These are phyloP conservation scores for Silene noctiflora DNA, from an alignment of 179 eudicot genomes.

Conservation along the genomic window DNA sequence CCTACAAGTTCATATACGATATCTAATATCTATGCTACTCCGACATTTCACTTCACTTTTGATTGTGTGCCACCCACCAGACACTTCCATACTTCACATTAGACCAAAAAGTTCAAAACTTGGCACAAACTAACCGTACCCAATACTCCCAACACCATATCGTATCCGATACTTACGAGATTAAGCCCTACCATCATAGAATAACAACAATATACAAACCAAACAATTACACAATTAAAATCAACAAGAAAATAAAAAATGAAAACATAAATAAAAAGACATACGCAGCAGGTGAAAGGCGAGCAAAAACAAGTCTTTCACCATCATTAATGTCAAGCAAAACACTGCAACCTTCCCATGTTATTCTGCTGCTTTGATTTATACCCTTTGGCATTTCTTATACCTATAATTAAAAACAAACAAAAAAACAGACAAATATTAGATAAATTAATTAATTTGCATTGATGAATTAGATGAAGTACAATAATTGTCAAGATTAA, in stretches of 20 bases:
- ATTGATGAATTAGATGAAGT: background rate
- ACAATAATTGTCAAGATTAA: background rate
- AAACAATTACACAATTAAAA: no score
- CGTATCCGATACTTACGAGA: no score
- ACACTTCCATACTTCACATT: no score
- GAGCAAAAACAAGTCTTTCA: conserved; percentile 81
- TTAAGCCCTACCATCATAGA: no score
- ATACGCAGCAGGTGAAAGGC: conserved; percentile 75
- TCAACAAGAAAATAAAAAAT: background rate
- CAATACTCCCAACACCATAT: no score
- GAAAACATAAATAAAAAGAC: conserved; percentile 3
- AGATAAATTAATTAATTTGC: background rate
- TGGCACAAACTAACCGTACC: no score
- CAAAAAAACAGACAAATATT: background rate
- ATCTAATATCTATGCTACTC: no score
- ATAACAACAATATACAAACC: background rate
- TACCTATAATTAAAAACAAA: background rate
- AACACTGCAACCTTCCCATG: conserved; percentile 94
- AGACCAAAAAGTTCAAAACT: no score
- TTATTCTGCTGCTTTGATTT: conserved; percentile 43
- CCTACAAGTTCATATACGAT: no score
- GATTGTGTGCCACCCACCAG: no score
- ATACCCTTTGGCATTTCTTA: conserved; percentile 17
- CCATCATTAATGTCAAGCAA: conserved; percentile 90
- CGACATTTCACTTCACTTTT: no score